phyloP scores from a whole-genome alignment of 176 grass and related monocot species.

The Oryza australiensis region DNA sequence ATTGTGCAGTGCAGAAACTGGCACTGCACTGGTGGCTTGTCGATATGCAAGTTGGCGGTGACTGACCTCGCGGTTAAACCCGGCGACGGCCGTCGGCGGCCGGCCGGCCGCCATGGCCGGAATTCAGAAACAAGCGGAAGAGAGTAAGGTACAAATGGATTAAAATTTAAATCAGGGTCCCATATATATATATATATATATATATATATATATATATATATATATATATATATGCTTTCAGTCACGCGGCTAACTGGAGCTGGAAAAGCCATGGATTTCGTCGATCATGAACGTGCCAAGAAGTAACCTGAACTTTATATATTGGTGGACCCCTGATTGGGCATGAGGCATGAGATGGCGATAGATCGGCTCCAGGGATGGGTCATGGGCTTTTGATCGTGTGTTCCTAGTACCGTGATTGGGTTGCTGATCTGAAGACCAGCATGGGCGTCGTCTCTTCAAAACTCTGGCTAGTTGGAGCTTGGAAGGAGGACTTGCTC shows the following conservation, averaged over 20 bases:
- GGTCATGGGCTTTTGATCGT: background rate
- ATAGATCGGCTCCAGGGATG: background rate
- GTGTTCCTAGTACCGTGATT: background rate
- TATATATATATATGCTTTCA: too few relatives aligned
- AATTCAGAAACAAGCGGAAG: background rate
- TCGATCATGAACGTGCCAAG: background rate
- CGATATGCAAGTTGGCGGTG: background rate
- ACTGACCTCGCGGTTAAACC: background rate
- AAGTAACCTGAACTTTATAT: background rate
- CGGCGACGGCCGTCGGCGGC: background rate
- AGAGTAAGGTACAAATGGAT: background rate
- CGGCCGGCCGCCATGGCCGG: background rate
- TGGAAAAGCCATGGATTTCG: constrained; percentile 27
- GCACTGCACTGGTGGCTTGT: background rate
- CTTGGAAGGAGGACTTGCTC: background rate
- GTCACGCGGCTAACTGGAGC: constrained; percentile 11
- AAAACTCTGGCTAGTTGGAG: background rate
- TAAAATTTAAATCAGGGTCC: background rate
- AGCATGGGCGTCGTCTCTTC: background rate
- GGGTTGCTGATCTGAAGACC: background rate
- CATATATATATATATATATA: too few relatives aligned
- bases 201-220: too few relatives aligned
- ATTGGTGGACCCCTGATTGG: background rate
- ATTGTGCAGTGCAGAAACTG: background rate
- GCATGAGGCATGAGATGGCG: background rate